phyloP scores from a whole-genome alignment of 257 asterid species.

The Lycium barbarum region DNA sequence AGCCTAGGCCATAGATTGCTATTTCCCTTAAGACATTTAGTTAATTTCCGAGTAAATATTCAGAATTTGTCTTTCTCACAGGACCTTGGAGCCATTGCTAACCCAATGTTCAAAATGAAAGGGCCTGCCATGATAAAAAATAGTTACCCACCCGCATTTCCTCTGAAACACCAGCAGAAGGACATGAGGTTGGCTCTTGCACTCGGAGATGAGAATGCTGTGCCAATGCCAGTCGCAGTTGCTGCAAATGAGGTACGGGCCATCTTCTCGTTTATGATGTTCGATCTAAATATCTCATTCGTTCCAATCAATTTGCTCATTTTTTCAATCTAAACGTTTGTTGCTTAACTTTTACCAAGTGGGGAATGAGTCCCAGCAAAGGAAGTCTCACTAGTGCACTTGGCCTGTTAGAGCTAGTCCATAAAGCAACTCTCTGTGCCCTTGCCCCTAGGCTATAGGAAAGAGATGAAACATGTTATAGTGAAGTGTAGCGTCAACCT shows the following conservation, averaged over 20 bases:
- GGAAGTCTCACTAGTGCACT: too few relatives aligned
- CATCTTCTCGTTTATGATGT: not conserved
- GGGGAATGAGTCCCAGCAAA: too few relatives aligned
- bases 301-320: too few relatives aligned
- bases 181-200: conserved; percentile 98
- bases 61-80: conserved; percentile 39
- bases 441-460: too few relatives aligned
- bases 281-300: not conserved
- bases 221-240: conserved; percentile 96
- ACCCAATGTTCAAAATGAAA: conserved; percentile 94
- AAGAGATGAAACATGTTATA: too few relatives aligned
- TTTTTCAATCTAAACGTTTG: too few relatives aligned
- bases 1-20: conserved; percentile 35
- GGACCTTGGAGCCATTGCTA: conserved; percentile 96
- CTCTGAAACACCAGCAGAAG: conserved; percentile 96
- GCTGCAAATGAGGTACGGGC: conserved; percentile 84
- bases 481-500: too few relatives aligned
- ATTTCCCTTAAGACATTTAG: not conserved
- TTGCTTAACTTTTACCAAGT: too few relatives aligned
- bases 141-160: conserved; percentile 86
- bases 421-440: too few relatives aligned
- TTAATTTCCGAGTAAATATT: conserved; percentile 24
- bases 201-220: conserved; percentile 87
- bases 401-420: too few relatives aligned
- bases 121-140: conserved; percentile 84